phyloP scores from a whole-genome alignment of 169 alveolate genomes.

The Fabrea salina region DNA sequence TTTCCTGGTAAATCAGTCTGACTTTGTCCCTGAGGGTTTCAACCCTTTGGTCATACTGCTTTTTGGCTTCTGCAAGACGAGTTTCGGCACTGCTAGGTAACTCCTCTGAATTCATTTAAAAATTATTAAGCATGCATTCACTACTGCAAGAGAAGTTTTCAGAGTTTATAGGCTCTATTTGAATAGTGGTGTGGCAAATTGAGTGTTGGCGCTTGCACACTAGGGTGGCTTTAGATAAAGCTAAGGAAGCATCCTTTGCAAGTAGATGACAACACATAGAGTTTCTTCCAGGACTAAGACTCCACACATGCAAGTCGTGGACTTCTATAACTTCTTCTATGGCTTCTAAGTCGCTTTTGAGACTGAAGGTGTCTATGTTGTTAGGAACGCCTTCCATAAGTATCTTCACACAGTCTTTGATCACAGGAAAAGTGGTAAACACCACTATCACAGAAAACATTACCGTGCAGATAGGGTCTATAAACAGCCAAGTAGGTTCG shows the following conservation, averaged over 20 bases:
- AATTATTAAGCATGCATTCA: too few species aligned
- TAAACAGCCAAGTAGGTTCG: conserved; percentile 80
- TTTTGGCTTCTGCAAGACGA: not conserved
- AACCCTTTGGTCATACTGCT: conserved; percentile 8
- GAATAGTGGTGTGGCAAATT: conserved; percentile 86
- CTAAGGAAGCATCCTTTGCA: conserved; percentile 67
- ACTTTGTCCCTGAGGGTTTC: conserved; percentile 18
- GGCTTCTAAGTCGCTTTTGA: conserved; percentile 64
- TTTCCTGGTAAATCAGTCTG: not conserved
- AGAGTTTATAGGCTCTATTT: conserved; percentile 24
- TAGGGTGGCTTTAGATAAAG: conserved; percentile 74
- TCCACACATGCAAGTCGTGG: conserved; percentile 96
- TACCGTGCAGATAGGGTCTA: conserved; percentile 96
- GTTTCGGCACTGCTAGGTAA: too few species aligned
- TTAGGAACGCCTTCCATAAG: conserved; percentile 95
- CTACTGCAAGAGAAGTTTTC: not conserved
- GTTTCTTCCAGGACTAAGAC: conserved; percentile 89
- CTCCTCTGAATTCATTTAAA: too few species aligned
- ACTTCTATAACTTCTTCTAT: conserved; percentile 90
- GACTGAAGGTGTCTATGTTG: conserved; percentile 73
- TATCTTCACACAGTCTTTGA: conserved; percentile 89
- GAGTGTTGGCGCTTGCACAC: conserved; percentile 75
- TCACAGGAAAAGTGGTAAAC: conserved; percentile 89
- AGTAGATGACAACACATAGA: conserved; percentile 90
- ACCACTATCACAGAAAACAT: conserved; percentile 91